These are phyloP conservation scores for Acanthamoeba lugdunensis DNA, from an alignment of 208 protist species.

Conservation along the genomic window DNA sequence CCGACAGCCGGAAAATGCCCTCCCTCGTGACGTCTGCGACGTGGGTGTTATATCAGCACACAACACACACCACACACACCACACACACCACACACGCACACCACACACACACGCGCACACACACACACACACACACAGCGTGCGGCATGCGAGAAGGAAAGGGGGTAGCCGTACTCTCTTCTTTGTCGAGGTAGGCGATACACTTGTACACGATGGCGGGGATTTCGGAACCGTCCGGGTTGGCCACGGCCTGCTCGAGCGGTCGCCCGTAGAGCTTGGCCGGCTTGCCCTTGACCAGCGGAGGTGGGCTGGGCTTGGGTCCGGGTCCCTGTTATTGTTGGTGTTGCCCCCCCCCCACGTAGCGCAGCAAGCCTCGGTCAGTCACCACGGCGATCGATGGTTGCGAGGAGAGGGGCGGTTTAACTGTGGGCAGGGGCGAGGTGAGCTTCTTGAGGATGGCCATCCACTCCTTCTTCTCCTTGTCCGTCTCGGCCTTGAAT, in stretches of 20 bases:
- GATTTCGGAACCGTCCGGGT: slow-evolving; percentile 61
- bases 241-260: slow-evolving; percentile 32
- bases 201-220: slow-evolving; percentile 55
- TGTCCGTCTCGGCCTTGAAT: slow-evolving; percentile 44
- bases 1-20: slow-evolving; percentile 61
- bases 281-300: slow-evolving; percentile 41
- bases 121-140: background rate
- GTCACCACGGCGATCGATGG: background rate
- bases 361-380: background rate
- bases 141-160: background rate
- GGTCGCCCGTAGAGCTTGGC: slow-evolving; percentile 40
- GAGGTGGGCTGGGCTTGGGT: slow-evolving; percentile 51
- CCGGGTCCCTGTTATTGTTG: background rate
- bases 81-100: too few species aligned
- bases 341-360: background rate
- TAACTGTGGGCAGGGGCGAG: background rate
- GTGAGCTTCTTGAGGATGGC: slow-evolving; percentile 13
- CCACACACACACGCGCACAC: too few species aligned
- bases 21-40: background rate
- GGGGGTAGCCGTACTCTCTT: background rate
- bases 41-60: too few species aligned
- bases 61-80: background rate
- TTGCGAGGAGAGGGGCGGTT: background rate
- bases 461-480: slow-evolving; percentile 61
- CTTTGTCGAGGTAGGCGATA: slow-evolving; percentile 50